phyloP scores from a whole-genome alignment of 768 basidiomycete species.

The Paxillus involutus region DNA sequence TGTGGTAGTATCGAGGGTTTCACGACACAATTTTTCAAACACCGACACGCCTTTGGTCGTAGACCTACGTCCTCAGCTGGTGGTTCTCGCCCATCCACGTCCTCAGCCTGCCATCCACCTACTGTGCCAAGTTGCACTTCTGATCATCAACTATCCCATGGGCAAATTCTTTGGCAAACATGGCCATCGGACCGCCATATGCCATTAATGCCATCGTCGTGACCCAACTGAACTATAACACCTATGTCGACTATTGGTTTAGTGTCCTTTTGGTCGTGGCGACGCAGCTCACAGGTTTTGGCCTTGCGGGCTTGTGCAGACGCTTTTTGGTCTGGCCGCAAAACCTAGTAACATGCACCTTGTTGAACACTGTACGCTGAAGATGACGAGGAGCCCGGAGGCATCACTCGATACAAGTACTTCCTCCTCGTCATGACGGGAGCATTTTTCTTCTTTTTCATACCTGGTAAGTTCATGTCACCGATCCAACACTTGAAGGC shows the following conservation, averaged over 20 bases:
- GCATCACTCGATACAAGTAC: slow-evolving; percentile 78
- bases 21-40: too few relatives aligned
- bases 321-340: slow-evolving; percentile 98
- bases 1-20: too few relatives aligned
- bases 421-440: slow-evolving; percentile 65
- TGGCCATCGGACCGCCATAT: slow-evolving; percentile 70
- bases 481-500: not conserved
- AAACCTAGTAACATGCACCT: slow-evolving; percentile 90
- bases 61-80: too few relatives aligned
- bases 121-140: too few relatives aligned
- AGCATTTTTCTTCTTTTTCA: slow-evolving; percentile 85
- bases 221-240: slow-evolving; percentile 70
- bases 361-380: slow-evolving; percentile 97
- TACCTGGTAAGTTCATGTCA: slow-evolving; percentile 70
- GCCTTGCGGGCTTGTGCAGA: slow-evolving; percentile 85
- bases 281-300: slow-evolving; percentile 94
- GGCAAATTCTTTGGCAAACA: slow-evolving; percentile 94
- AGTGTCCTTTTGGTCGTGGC: slow-evolving; percentile 76
- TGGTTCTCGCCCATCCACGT: too few relatives aligned
- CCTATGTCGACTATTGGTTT: slow-evolving; percentile 77
- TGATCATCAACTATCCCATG: slow-evolving; percentile 85
- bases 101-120: too few relatives aligned
- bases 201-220: slow-evolving; percentile 90
- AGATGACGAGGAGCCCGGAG: slow-evolving; percentile 55
- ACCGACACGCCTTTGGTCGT: too few relatives aligned